These are phyloP conservation scores for Gryganskiella cystojenkinii DNA, from an alignment of 192 early-diverging fungal species.

Conservation along the genomic window DNA sequence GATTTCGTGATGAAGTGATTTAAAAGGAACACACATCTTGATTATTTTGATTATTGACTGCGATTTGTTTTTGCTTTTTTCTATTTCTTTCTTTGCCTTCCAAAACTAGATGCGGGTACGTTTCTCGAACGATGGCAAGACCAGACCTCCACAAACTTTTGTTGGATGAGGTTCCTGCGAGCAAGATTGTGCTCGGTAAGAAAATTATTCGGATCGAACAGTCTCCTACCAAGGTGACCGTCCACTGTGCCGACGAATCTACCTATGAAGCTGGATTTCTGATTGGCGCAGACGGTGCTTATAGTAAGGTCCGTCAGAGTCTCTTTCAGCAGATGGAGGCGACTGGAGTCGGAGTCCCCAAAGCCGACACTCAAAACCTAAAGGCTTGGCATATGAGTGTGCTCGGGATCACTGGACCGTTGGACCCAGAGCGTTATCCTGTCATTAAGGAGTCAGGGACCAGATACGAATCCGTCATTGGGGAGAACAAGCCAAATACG, in stretches of 20 bases:
- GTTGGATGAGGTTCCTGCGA: neutral
- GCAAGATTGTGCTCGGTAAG: slow-evolving; percentile 7
- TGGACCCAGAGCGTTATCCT: slow-evolving; percentile 3
- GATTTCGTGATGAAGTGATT: neutral
- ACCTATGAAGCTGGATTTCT: slow-evolving; percentile 14
- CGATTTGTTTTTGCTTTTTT: neutral
- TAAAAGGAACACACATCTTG: neutral
- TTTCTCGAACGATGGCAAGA: neutral
- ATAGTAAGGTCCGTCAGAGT: slow-evolving; percentile 22
- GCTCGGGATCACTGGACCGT: neutral
- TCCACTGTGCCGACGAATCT: slow-evolving; percentile 7
- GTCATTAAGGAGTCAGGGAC: neutral
- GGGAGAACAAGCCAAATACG: slow-evolving; percentile 1
- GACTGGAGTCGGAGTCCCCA: neutral
- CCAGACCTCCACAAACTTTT: slow-evolving; percentile 8
- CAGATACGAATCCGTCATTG: neutral
- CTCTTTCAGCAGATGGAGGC: slow-evolving; percentile 1
- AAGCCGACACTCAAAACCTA: neutral
- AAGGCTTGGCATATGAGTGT: slow-evolving; percentile 2
- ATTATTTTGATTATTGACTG: neutral
- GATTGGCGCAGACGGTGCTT: slow-evolving; percentile 28
- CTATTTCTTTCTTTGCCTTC: neutral
- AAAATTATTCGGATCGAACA: slow-evolving; percentile 4
- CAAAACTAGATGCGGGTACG: slow-evolving; percentile 1
- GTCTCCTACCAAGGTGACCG: slow-evolving; percentile 6